Percentiles rank a stretch among this genome's conserved stretches.
phyloP scores from a whole-genome alignment of 164 flowering plant genomes.

The Nymphaea colorata region DNA sequence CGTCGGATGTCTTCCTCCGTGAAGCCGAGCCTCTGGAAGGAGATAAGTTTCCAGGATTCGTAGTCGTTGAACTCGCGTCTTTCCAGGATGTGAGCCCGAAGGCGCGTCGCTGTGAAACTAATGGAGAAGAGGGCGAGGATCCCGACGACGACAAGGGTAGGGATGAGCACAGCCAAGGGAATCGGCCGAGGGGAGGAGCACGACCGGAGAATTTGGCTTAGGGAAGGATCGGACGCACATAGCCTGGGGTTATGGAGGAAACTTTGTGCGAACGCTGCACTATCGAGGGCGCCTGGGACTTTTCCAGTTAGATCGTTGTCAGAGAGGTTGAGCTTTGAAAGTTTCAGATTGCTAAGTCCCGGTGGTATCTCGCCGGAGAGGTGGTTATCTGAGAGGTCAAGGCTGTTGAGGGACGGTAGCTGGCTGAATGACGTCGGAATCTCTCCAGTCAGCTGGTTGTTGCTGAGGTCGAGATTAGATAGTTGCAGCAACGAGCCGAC shows the following conservation, averaged over 20 bases:
- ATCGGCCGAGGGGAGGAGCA: neutral
- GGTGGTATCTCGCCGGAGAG: conserved; percentile 62
- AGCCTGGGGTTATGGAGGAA: conserved; percentile 58
- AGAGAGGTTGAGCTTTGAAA: conserved; percentile 47
- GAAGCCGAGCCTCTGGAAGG: conserved; percentile 62
- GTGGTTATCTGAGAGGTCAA: conserved; percentile 57
- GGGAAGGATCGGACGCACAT: conserved; percentile 25
- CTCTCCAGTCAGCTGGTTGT: conserved; percentile 46
- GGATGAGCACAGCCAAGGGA: neutral
- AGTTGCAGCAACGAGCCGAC: conserved; percentile 46
- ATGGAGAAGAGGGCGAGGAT: conserved; percentile 10
- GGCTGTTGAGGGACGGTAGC: conserved; percentile 26
- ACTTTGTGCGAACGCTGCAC: conserved; percentile 36
- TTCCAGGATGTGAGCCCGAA: neutral
- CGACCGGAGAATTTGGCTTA: neutral
- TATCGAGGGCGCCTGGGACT: conserved; percentile 45
- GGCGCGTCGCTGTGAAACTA: conserved; percentile 3
- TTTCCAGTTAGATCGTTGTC: conserved; percentile 50
- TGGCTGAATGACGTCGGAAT: conserved; percentile 38
- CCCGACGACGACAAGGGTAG: conserved; percentile 18
- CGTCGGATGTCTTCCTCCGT: conserved; percentile 38
- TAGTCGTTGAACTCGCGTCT: conserved; percentile 6
- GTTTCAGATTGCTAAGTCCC: conserved; percentile 27
- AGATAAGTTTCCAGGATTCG: conserved; percentile 51
- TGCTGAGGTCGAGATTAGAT: conserved; percentile 27